Conservation (phyloP, 352 stramenopile genomes). For the Phytopythium vexans region DNA sequence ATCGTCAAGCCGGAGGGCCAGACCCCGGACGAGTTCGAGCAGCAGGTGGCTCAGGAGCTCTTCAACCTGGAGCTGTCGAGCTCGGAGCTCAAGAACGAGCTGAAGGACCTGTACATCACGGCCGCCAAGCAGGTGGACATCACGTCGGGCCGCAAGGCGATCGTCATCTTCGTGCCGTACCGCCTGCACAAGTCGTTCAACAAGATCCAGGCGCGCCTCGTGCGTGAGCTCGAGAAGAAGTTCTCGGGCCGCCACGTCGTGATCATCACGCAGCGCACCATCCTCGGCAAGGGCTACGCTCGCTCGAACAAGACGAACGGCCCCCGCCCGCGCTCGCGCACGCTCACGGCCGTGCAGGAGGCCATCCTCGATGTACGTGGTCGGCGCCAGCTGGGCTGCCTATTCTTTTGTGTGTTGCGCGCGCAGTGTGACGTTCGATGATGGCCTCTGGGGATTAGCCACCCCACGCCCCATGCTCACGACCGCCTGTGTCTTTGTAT, state of each 20-base stretch:
- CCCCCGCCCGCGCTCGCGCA: slow-evolving; percentile 95
- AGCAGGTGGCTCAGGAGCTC: slow-evolving; percentile 87
- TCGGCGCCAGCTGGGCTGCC: not conserved
- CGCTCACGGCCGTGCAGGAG: slow-evolving; percentile 98
- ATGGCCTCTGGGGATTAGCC: slow-evolving; percentile 89
- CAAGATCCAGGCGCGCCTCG: slow-evolving; percentile 98
- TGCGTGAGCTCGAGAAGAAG: slow-evolving; percentile 99
- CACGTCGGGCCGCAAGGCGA: slow-evolving; percentile 93
- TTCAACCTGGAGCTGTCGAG: slow-evolving; percentile 90
- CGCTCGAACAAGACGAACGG: slow-evolving; percentile 94
- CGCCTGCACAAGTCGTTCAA: slow-evolving; percentile 97
- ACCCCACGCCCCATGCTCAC: slow-evolving; percentile 88
- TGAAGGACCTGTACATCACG: slow-evolving; percentile 98
- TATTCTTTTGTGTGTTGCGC: slow-evolving; percentile 8
- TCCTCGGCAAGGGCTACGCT: slow-evolving; percentile 97
- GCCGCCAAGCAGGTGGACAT: slow-evolving; percentile 99
- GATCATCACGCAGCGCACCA: slow-evolving; percentile 99
- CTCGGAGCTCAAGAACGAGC: slow-evolving; percentile 97
- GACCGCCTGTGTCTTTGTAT: slow-evolving; percentile 15
- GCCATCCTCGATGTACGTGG: slow-evolving; percentile 96
- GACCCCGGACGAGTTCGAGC: slow-evolving; percentile 85
- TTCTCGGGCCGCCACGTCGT: slow-evolving; percentile 98
- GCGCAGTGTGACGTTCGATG: slow-evolving; percentile 55
- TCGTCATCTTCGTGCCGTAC: slow-evolving; percentile 99
- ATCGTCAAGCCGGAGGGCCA: slow-evolving; percentile 87